Conservation (phyloP, 192 early-diverging fungal species). For the Podila clonocystis region DNA sequence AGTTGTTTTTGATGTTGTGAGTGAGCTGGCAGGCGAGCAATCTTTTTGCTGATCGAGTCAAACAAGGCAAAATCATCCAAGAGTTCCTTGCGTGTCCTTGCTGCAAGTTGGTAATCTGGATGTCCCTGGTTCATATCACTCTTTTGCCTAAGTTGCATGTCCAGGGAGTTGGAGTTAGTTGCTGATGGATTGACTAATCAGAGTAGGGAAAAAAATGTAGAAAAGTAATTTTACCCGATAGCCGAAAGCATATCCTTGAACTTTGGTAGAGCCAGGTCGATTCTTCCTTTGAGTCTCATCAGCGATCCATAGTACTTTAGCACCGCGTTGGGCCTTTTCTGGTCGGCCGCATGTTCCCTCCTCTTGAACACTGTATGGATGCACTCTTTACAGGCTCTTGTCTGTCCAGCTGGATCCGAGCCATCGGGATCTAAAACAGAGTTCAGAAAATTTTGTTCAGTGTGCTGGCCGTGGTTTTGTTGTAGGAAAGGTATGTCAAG, state of each 20-base stretch:
- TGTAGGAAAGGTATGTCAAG: constrained; percentile 3
- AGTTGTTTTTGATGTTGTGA: constrained; percentile 64
- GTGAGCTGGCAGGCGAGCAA: constrained; percentile 60
- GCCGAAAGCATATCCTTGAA: constrained; percentile 67
- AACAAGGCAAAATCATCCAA: constrained; percentile 71
- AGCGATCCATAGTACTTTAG: constrained; percentile 43
- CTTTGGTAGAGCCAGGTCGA: constrained; percentile 63
- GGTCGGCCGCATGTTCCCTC: constrained; percentile 33
- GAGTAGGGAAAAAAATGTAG: not conserved
- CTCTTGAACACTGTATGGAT: constrained; percentile 63
- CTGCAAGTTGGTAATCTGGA: constrained; percentile 67
- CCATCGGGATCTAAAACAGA: constrained; percentile 40
- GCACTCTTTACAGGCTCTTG: constrained; percentile 69
- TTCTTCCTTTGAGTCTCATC: constrained; percentile 47
- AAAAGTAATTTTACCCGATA: constrained; percentile 54
- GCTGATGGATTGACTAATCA: not conserved
- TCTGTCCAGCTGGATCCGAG: constrained; percentile 61
- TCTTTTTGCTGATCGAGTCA: constrained; percentile 70
- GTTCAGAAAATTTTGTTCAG: too few species aligned
- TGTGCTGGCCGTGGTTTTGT: not conserved
- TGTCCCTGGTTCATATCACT: constrained; percentile 56
- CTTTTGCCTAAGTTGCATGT: constrained; percentile 44
- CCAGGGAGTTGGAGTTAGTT: not conserved
- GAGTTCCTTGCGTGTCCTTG: constrained; percentile 69
- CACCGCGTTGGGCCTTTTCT: constrained; percentile 32